Conservation (phyloP, 257 asterid genomes). For the Fraxinus anomala region DNA sequence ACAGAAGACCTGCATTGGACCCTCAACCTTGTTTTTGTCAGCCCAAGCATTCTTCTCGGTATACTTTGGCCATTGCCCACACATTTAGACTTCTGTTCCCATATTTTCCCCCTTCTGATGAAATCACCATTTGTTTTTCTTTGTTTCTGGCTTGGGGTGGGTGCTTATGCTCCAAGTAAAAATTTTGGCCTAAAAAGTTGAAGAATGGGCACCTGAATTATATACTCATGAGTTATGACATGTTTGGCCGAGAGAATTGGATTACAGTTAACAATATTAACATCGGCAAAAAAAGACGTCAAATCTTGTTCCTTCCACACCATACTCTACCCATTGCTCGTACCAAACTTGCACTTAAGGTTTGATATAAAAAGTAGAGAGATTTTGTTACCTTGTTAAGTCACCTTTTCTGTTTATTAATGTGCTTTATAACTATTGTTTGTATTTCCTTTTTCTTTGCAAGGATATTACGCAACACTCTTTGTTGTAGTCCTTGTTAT, state of each 20-base stretch:
- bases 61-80: background rate
- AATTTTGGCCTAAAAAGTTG: background rate
- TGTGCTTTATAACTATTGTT: background rate
- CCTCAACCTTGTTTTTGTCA: background rate
- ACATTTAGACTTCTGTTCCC: background rate
- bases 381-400: background rate
- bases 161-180: background rate
- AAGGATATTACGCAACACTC: background rate
- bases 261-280: too few species aligned
- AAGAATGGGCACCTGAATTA: background rate
- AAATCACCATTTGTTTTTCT: background rate
- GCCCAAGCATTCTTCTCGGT: background rate
- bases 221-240: background rate
- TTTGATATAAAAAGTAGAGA: background rate
- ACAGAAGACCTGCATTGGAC: background rate
- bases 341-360: background rate
- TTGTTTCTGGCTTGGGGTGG: background rate
- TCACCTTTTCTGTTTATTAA: background rate
- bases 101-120: background rate
- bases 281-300: too few species aligned
- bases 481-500: background rate
- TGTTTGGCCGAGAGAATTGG: background rate
- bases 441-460: background rate
- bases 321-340: background rate
- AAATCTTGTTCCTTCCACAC: background rate